A percentile compares a stretch with the other conserved stretches of the same genome.
Conservation (phyloP, 2,329 filamentous ascomycete species). For the Colletotrichum aenigma region DNA sequence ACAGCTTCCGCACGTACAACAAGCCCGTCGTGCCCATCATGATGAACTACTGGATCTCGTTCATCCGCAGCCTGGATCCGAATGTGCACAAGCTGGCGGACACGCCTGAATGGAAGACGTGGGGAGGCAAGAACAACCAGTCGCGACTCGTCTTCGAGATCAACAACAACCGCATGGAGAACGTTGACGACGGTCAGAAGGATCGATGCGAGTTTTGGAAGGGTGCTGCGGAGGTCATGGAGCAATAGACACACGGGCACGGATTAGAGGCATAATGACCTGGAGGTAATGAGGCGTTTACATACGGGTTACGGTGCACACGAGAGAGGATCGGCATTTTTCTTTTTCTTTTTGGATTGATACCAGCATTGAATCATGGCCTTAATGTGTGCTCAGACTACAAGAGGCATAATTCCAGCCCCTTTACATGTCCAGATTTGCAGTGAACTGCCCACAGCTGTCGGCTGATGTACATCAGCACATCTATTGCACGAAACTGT, state of each 20-base stretch:
- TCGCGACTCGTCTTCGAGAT: slow-evolving; percentile 45
- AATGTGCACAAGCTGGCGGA: slow-evolving; percentile 36
- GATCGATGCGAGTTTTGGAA: slow-evolving; percentile 47
- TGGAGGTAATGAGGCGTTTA: slow-evolving; percentile 7
- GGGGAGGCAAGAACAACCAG: slow-evolving; percentile 30
- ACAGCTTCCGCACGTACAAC: slow-evolving; percentile 50
- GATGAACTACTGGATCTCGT: slow-evolving; percentile 56
- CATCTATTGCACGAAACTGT: background rate
- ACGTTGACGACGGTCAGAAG: slow-evolving; percentile 33
- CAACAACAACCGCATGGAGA: slow-evolving; percentile 44
- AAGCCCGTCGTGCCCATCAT: slow-evolving; percentile 47
- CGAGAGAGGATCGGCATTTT: background rate
- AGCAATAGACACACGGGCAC: slow-evolving; percentile 5
- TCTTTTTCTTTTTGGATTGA: background rate
- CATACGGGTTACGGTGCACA: background rate
- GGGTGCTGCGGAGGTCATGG: slow-evolving; percentile 33
- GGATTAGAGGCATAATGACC: background rate
- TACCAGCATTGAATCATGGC: background rate
- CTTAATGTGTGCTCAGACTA: background rate
- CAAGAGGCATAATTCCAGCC: background rate
- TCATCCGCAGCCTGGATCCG: slow-evolving; percentile 49
- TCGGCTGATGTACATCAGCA: background rate
- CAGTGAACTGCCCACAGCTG: background rate
- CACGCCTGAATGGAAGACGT: slow-evolving; percentile 46
- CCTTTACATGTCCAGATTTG: background rate